These are phyloP conservation scores for Amylocarpus encephaloides DNA, from an alignment of 2,329 filamentous ascomycete species.

Conservation along the genomic window DNA sequence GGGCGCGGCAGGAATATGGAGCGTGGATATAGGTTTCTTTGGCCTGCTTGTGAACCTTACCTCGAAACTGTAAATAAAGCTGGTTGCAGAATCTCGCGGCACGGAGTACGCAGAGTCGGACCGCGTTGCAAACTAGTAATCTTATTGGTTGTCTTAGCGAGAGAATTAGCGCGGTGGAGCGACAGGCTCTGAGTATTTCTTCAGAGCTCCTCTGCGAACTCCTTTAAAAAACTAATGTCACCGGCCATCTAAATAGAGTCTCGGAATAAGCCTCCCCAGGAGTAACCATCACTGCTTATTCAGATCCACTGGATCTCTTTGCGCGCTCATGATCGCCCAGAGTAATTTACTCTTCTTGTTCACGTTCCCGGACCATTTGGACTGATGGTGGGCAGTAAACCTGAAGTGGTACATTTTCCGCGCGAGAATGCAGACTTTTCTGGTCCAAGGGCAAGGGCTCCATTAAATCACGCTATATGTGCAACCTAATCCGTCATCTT, in stretches of 20 bases:
- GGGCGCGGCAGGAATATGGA: not conserved
- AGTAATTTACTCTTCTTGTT: slow-evolving; percentile 67
- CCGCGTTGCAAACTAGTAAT: too few relatives aligned
- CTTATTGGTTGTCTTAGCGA: slow-evolving; percentile 1
- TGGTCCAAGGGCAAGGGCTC: too few relatives aligned
- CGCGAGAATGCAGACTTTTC: too few relatives aligned
- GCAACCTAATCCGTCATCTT: not conserved
- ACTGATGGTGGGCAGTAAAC: slow-evolving; percentile 49
- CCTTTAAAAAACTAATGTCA: slow-evolving; percentile 57
- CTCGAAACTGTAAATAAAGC: slow-evolving; percentile 6
- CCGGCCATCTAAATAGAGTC: slow-evolving; percentile 98
- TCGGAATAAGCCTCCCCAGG: slow-evolving; percentile 68
- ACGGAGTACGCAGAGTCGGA: not conserved
- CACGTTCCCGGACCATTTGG: slow-evolving; percentile 57
- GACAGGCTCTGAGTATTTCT: slow-evolving; percentile 4
- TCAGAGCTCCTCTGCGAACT: slow-evolving; percentile 9
- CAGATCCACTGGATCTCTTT: slow-evolving; percentile 74
- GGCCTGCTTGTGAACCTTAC: not conserved
- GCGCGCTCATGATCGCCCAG: slow-evolving; percentile 99
- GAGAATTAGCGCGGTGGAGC: slow-evolving; percentile 3
- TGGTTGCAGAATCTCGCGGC: not conserved
- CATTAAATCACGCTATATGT: not conserved
- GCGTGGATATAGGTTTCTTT: not conserved
- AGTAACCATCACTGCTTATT: slow-evolving; percentile 74
- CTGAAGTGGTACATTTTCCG: slow-evolving; percentile 38